phyloP scores from a whole-genome alignment of 352 stramenopile species.

The Pythium apleroticum region DNA sequence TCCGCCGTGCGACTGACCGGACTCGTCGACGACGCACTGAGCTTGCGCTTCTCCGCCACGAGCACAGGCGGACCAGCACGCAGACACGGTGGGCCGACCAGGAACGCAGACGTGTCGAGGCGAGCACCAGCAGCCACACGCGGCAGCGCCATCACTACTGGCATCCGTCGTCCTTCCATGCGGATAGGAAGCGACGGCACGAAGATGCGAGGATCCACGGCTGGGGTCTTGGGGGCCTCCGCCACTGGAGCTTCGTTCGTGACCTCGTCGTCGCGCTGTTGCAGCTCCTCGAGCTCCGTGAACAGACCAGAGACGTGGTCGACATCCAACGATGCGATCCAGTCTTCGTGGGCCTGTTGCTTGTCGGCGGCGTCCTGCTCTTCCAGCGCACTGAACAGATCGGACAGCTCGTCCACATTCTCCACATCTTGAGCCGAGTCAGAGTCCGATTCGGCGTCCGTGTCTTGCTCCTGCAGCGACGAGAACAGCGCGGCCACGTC shows the following conservation, averaged over 20 bases:
- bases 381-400: slow-evolving; percentile 41
- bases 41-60: slow-evolving; percentile 47
- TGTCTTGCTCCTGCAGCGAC: slow-evolving; percentile 9
- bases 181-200: slow-evolving; percentile 53
- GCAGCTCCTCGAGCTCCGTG: slow-evolving; percentile 35
- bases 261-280: slow-evolving; percentile 12
- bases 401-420: slow-evolving; percentile 45
- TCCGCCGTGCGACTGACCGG: slow-evolving; percentile 23
- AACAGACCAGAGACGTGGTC: slow-evolving; percentile 51
- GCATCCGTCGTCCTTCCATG: slow-evolving; percentile 36
- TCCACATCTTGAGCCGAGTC: slow-evolving; percentile 27
- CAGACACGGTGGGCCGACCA: slow-evolving; percentile 35
- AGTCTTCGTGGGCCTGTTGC: slow-evolving; percentile 27
- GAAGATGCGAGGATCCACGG: slow-evolving; percentile 37
- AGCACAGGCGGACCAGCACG: slow-evolving; percentile 22
- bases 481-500: slow-evolving; percentile 19
- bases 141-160: slow-evolving; percentile 1
- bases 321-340: slow-evolving; percentile 56
- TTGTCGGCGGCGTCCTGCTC: slow-evolving; percentile 13
- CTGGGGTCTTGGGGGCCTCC: background rate
- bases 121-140: slow-evolving; percentile 8
- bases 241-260: background rate
- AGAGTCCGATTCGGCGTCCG: slow-evolving; percentile 13
- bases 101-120: slow-evolving; percentile 12
- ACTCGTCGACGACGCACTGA: slow-evolving; percentile 16